Evolutionary conservation across 139 green algal genomes (phyloP), one percentile per base, ranked within the genome.

Genomic region (Zygnema circumcarinatum): DNA sequence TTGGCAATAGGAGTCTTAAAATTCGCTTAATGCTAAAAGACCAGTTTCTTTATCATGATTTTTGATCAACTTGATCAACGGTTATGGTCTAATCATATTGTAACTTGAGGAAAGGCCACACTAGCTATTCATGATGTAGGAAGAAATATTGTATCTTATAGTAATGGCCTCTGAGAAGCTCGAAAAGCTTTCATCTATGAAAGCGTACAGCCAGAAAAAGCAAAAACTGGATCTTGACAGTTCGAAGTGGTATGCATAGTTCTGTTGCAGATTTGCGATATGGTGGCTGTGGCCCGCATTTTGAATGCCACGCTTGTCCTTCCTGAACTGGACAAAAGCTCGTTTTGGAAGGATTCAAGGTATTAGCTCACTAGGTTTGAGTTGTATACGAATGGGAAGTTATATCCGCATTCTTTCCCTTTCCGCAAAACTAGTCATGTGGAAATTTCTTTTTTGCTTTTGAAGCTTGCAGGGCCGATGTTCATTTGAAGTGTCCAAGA

Each of bases 211-310:
- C n/a, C n/a, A n/a, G n/a, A n/a, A n/a, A n/a, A n/a, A n/a, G n/a
- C n/a, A n/a, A n/a, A n/a, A n/a, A n/a, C n/a, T n/a, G n/a, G n/a
- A n/a, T n/a, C n/a, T n/a, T n/a, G n/a, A n/a, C n/a, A n/a, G n/a
- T n/a, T n/a, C n/a, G n/a, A n/a, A n/a, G n/a, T n/a, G n/a, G n/a
- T n/a, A n/a, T 78, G 69, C 20, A 35, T 35, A 20, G 38, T 33
- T 78, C 33, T 20, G 69, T 11, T 7, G 0, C 74, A 89, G 84
- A 89, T 89, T 25, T 89, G 84, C 41, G 84, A 89, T 62, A 89
- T 89, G 84, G 84, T 89, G 84, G 84, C 84, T 2, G 84, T 89
- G 35, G 84, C 84, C 29, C 74, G 84, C 16, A 89, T 89, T 39
- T 31, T 89, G 32, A 89, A 89, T 33, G 76, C 54, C 33, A 89